A percentile compares a stretch with the other conserved stretches of the same genome.
Conservation (phyloP, 768 basidiomycete genomes). For the Vararia minispora region DNA sequence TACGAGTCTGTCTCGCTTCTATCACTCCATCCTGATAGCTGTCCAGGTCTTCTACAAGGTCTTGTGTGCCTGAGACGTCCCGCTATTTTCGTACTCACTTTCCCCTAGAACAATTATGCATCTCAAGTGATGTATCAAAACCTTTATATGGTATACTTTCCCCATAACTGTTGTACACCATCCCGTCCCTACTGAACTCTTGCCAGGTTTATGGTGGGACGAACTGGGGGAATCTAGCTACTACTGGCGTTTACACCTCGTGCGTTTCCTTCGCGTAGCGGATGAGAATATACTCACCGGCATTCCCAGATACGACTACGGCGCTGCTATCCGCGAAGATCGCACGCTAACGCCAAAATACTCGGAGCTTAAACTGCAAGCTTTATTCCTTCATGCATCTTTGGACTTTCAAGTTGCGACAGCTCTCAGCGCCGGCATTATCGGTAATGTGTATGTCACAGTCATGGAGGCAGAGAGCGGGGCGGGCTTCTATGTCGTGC, state of each 20-base stretch:
- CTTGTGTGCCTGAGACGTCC: not conserved
- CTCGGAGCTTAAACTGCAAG: constrained; percentile 21
- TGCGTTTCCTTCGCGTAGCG: too few relatives aligned
- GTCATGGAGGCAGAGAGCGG: constrained; percentile 15
- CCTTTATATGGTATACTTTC: constrained; percentile 17
- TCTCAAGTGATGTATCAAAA: constrained; percentile 12
- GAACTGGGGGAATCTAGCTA: constrained; percentile 18
- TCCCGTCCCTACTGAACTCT: not conserved
- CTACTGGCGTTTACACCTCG: constrained; percentile 17
- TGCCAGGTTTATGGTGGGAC: constrained; percentile 15
- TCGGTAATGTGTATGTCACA: constrained; percentile 15
- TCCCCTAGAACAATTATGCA: constrained; percentile 17
- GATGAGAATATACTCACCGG: too few relatives aligned
- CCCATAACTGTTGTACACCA: not conserved
- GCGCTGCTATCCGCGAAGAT: constrained; percentile 19
- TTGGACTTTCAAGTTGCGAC: constrained; percentile 17
- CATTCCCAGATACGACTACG: constrained; percentile 16
- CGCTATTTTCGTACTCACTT: not conserved
- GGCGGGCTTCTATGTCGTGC: constrained; percentile 19
- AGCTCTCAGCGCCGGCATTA: constrained; percentile 10
- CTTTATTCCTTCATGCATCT: constrained; percentile 18
- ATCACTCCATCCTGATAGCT: not conserved
- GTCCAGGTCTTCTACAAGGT: constrained; percentile 8
- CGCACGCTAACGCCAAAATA: constrained; percentile 19
- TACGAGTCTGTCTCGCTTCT: constrained; percentile 10